A percentile compares a stretch with the other conserved stretches of the same genome.
These are phyloP conservation scores for Phytophthora macrochlamydospora DNA, from an alignment of 352 stramenopile genomes.

Conservation along the genomic window DNA sequence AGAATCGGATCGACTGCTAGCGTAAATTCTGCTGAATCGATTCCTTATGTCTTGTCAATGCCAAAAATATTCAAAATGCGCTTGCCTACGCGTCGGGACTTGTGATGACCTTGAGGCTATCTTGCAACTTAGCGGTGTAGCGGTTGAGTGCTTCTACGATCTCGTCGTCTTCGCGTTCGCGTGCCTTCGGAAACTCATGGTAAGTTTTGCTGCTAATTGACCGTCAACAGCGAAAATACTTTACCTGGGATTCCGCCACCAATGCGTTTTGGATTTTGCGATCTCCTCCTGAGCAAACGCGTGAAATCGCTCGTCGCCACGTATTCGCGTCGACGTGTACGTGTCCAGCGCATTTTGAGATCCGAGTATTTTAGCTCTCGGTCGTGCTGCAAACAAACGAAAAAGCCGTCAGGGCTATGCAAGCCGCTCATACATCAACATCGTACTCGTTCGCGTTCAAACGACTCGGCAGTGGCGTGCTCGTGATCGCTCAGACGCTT, in stretches of 20 bases:
- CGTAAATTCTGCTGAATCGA: background rate
- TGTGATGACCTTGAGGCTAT: constrained; percentile 93
- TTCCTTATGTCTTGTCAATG: background rate
- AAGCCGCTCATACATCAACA: constrained; percentile 2
- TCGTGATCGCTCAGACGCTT: constrained; percentile 92
- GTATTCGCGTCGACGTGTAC: constrained; percentile 75
- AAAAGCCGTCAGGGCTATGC: background rate
- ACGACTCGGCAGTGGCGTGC: constrained; percentile 71
- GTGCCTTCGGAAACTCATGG: constrained; percentile 43
- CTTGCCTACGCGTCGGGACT: constrained; percentile 65
- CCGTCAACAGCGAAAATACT: background rate
- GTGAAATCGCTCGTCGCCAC: constrained; percentile 80
- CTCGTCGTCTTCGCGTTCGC: constrained; percentile 92
- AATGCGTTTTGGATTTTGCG: constrained; percentile 79
- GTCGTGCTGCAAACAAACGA: constrained; percentile 32
- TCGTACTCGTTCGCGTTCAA: constrained; percentile 63
- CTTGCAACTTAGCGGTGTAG: constrained; percentile 94
- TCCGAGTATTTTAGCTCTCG: constrained; percentile 72
- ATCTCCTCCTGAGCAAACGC: constrained; percentile 73
- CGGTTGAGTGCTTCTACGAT: constrained; percentile 94
- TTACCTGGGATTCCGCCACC: constrained; percentile 69
- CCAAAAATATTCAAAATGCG: background rate
- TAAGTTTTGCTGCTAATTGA: background rate
- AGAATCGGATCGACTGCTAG: constrained; percentile 34
- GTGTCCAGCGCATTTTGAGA: constrained; percentile 73